Evolutionary conservation across 2,329 filamentous ascomycete species (phyloP).

Genomic region (Madurella mycetomatis): DNA sequence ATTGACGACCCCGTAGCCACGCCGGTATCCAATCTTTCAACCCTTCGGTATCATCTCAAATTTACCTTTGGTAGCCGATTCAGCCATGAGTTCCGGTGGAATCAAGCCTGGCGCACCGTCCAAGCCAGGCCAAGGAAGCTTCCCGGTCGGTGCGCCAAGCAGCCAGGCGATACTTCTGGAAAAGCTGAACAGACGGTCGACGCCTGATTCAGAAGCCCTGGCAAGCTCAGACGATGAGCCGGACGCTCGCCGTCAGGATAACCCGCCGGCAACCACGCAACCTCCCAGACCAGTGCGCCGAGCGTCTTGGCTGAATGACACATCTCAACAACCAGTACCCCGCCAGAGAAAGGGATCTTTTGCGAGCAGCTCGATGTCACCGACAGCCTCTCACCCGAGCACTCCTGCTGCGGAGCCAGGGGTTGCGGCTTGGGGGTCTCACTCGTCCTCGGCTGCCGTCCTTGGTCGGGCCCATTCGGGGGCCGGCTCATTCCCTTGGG

Average conservation of each 20-base stretch:
- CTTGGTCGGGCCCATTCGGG: conserved; percentile 45
- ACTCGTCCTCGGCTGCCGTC: conserved; percentile 44
- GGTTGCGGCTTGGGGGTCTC: conserved; percentile 51
- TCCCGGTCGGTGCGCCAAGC: conserved; percentile 46
- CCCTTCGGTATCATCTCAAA: background rate
- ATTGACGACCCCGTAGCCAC: background rate
- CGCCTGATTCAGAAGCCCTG: conserved; percentile 88
- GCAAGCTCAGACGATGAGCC: conserved; percentile 92
- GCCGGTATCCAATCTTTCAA: background rate
- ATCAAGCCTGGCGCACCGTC: conserved; percentile 47
- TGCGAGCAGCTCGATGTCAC: conserved; percentile 70
- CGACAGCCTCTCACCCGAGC: conserved; percentile 73
- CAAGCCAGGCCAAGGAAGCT: conserved; percentile 48
- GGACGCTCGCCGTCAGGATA: conserved; percentile 59
- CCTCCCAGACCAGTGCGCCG: conserved; percentile 63
- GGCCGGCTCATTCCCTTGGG: conserved; percentile 60
- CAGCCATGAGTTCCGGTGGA: conserved; percentile 48
- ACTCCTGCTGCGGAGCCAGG: conserved; percentile 67
- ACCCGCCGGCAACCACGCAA: conserved; percentile 43
- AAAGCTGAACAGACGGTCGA: conserved; percentile 76
- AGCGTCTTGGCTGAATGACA: conserved; percentile 84
- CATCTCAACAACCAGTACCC: conserved; percentile 50
- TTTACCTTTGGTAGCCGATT: background rate
- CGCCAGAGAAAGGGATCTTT: conserved; percentile 73
- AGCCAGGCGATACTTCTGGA: conserved; percentile 66